phyloP scores from a whole-genome alignment of 1,284 basidiomycete species.

The Heterobasidion occidentale region DNA sequence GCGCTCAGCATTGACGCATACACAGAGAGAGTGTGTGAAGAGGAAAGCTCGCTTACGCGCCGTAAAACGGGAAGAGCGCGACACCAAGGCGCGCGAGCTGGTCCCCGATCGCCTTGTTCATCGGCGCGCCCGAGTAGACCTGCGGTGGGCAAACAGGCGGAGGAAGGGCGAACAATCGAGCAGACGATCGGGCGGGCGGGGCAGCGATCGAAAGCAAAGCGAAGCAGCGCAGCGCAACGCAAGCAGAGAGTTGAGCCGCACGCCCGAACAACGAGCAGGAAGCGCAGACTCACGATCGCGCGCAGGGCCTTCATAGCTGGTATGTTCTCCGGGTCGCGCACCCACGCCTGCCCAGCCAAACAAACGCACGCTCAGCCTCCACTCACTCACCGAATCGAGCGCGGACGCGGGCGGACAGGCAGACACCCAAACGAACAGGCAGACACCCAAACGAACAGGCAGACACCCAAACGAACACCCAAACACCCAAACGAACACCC shows the following conservation, averaged over 20 bases:
- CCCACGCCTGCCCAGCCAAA: background rate
- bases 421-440: too few relatives aligned
- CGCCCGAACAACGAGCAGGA: too few relatives aligned
- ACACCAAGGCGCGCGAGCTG: background rate
- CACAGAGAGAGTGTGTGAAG: background rate
- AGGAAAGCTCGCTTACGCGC: background rate
- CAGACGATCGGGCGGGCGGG: too few relatives aligned
- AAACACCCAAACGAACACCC: too few relatives aligned
- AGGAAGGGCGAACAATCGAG: too few relatives aligned
- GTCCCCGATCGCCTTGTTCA: conserved; percentile 1
- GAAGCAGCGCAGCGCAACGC: too few relatives aligned
- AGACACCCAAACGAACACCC: too few relatives aligned
- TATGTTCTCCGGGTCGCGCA: background rate
- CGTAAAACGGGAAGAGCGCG: background rate
- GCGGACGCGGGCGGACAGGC: too few relatives aligned
- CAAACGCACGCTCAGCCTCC: background rate
- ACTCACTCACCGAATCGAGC: background rate
- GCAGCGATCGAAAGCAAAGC: too few relatives aligned
- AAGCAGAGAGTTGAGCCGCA: too few relatives aligned
- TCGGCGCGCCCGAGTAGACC: conserved; percentile 1
- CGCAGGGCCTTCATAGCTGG: background rate
- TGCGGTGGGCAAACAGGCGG: too few relatives aligned
- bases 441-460: too few relatives aligned
- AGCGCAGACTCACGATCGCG: background rate
- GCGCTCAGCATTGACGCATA: background rate